Percentiles rank a stretch among this genome's conserved stretches.
phyloP scores from a whole-genome alignment of 2,329 filamentous ascomycete species.

The Fusarium odoratissimum region DNA sequence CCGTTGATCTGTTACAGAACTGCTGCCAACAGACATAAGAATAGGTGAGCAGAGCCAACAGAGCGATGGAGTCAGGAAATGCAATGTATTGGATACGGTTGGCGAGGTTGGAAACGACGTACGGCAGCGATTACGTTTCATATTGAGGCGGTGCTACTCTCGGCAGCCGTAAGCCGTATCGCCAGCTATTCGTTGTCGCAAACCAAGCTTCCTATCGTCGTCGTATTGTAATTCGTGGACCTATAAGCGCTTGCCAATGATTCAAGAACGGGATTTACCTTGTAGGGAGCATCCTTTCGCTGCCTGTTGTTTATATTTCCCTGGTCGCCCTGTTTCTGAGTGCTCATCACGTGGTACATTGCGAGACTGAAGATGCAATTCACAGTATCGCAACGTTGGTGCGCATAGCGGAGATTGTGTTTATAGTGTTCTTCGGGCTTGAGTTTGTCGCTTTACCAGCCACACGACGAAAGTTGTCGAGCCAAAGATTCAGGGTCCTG shows the following conservation, averaged over 20 bases:
- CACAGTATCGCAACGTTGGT: not conserved
- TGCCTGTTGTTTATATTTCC: not conserved
- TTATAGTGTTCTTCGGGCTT: not conserved
- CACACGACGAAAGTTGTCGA: not conserved
- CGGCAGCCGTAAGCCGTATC: not conserved
- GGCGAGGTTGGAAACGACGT: not conserved
- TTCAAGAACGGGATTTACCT: not conserved
- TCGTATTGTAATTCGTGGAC: not conserved
- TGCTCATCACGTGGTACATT: not conserved
- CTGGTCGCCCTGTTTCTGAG: not conserved
- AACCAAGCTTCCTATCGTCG: not conserved
- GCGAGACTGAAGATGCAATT: not conserved
- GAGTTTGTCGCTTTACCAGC: not conserved
- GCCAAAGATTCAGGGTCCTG: constrained; percentile 11
- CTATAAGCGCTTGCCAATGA: not conserved
- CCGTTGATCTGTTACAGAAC: constrained; percentile 16
- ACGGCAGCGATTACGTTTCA: constrained; percentile 4
- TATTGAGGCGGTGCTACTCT: constrained; percentile 15
- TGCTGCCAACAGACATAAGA: not conserved
- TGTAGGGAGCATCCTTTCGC: not conserved
- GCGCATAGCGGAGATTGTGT: not conserved
- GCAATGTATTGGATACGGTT: not conserved
- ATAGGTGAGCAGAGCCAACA: not conserved
- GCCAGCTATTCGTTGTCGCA: not conserved
- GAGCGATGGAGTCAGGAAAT: not conserved